Evolutionary conservation across 1,284 basidiomycete species (phyloP).

Genomic region (Heterobasidion annosum): DNA sequence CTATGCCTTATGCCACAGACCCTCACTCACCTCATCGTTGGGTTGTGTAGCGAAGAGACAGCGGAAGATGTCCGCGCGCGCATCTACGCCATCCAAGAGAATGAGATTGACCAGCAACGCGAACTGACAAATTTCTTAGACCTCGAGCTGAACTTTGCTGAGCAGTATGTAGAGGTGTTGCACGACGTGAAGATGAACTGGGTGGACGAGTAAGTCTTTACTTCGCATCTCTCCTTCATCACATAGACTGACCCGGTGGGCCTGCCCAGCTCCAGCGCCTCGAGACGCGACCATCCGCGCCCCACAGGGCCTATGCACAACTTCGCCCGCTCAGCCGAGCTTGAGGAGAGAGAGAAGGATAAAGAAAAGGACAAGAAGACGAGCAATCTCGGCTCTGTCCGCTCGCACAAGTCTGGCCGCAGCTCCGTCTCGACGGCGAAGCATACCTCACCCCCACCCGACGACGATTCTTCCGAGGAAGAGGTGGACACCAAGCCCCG

Average conservation of each 20-base stretch:
- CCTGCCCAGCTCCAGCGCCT: not conserved
- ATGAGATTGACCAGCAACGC: slow-evolving; percentile 60
- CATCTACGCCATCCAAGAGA: slow-evolving; percentile 71
- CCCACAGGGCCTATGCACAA: slow-evolving; percentile 11
- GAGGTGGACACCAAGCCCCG: not conserved
- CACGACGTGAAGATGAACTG: slow-evolving; percentile 59
- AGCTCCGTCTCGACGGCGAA: slow-evolving; percentile 7
- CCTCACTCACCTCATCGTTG: not conserved
- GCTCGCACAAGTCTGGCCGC: slow-evolving; percentile 13
- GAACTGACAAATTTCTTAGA: slow-evolving; percentile 66
- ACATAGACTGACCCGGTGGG: not conserved
- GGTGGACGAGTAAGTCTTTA: slow-evolving; percentile 43
- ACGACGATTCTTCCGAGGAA: not conserved
- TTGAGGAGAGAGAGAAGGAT: not conserved
- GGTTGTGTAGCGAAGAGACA: slow-evolving; percentile 59
- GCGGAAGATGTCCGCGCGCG: slow-evolving; percentile 69
- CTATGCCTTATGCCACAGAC: not conserved
- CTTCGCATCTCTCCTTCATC: not conserved
- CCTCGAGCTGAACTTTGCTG: slow-evolving; percentile 64
- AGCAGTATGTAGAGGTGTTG: slow-evolving; percentile 61
- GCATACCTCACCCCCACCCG: slow-evolving; percentile 2
- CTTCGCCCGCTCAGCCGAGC: slow-evolving; percentile 8
- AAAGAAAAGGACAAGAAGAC: slow-evolving; percentile 4
- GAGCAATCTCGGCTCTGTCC: slow-evolving; percentile 8
- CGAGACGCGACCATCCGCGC: slow-evolving; percentile 10